A percentile compares a stretch with the other conserved stretches of the same genome.
Evolutionary conservation across 306 rosid genomes (phyloP).

Genomic region (Glycine soja): DNA sequence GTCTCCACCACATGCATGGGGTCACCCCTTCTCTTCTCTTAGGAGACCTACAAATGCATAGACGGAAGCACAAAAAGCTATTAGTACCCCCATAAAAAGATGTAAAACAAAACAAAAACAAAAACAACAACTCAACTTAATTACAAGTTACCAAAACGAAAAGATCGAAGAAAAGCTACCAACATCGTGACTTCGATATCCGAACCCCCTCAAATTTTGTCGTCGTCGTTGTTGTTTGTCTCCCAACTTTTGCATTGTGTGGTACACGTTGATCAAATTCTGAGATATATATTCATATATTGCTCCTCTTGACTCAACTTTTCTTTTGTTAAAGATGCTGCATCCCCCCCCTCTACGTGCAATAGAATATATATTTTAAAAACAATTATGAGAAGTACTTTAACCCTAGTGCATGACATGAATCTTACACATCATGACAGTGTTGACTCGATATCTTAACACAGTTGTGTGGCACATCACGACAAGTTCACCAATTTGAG

Average conservation of each 20-base stretch:
- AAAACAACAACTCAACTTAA: conserved; percentile 7
- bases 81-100: not conserved
- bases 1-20: not conserved
- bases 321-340: conserved; percentile 6
- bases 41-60: not conserved
- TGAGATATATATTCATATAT: not conserved
- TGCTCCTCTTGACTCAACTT: conserved; percentile 7
- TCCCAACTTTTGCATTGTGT: not conserved
- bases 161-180: conserved; percentile 19
- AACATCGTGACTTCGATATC: conserved; percentile 20
- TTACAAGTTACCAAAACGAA: conserved; percentile 6
- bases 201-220: conserved; percentile 10
- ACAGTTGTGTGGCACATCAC: no score
- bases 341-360: not conserved
- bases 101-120: not conserved
- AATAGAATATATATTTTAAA: no score
- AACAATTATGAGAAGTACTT: not conserved
- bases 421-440: not conserved
- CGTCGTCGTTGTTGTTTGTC: conserved; percentile 12
- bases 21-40: conserved; percentile 10
- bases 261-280: conserved; percentile 3
- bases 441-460: not conserved
- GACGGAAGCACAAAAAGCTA: not conserved
- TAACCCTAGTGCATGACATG: not conserved
- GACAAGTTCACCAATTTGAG: no score